Evolutionary conservation across 2,329 filamentous ascomycete species (phyloP), one percentile per base, ranked within the genome.

Genomic region (Byssoonygena ceratinophila): DNA sequence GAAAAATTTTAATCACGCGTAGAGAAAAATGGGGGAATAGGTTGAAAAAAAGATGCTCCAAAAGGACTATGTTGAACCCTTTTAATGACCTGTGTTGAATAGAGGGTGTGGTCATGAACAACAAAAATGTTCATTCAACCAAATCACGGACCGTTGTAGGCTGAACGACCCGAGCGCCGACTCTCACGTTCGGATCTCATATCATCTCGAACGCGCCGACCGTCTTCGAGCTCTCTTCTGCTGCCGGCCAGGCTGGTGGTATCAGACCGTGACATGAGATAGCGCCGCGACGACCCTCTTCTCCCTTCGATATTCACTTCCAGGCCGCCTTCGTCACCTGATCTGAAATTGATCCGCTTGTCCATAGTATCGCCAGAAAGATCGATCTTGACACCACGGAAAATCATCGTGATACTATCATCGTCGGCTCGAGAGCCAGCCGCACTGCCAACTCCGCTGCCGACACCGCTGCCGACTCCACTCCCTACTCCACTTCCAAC

Each of bases 341-440:
- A 64, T 20, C 66, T 65, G 36, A 71, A 56, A 52, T 64, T 70
- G 58, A 71, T 70, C 43, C 69, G 70, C 20, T 67, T 65, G 2
- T 62, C 64, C 22, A 70, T 59, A 23, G 64, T 61, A 48, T 68
- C 64, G 51, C 65, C 63, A 12, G 62, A 61, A 43, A 71, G 66
- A 44, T 62, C 67, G 57, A 71, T 68, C 27, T 64, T 68, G 36
- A 71, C 61, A 22, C 69, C 69, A 43, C 69, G 66, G 58, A 71
- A 64, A 14, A 60, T 64, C 58, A 71, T 67, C 45, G 64, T 64
- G 56, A 71, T 66, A 47, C 64, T 67, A 50, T 67, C 65, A 43
- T 66, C 62, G 11, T 69, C 68, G 11, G 58, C 56, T 46, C 65
- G 67, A 41, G 64, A 63, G 23, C 61, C 65, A 45, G 57, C 61